Evolutionary conservation across 2,329 filamentous ascomycete species (phyloP).

Genomic region (Hypoxylon rubiginosum): DNA sequence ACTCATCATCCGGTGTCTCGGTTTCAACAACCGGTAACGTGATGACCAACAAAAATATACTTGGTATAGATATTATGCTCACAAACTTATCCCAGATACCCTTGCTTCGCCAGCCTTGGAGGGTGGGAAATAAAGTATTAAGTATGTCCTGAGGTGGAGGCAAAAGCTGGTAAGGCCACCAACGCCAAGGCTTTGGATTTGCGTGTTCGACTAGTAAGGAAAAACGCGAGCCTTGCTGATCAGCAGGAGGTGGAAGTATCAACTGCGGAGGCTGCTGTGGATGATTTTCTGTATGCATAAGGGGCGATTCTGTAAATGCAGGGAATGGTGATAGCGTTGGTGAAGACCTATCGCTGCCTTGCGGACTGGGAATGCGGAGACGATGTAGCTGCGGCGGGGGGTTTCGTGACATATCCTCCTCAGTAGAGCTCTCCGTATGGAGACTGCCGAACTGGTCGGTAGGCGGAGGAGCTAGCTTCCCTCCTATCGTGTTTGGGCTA

Average conservation of each 20-base stretch:
- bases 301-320: constrained; percentile 71
- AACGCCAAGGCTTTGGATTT: constrained; percentile 68
- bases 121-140: constrained; percentile 86
- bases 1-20: constrained; percentile 66
- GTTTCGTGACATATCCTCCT: constrained; percentile 30
- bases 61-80: constrained; percentile 86
- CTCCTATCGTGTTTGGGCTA: constrained; percentile 49
- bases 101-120: constrained; percentile 86
- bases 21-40: constrained; percentile 92
- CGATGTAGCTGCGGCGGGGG: constrained; percentile 51
- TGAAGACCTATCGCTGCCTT: constrained; percentile 61
- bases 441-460: constrained; percentile 33
- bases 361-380: constrained; percentile 64
- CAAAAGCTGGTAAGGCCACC: constrained; percentile 85
- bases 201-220: constrained; percentile 57
- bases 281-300: constrained; percentile 58
- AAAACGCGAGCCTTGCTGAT: constrained; percentile 61
- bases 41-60: constrained; percentile 88
- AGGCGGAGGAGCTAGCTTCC: constrained; percentile 52
- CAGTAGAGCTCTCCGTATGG: constrained; percentile 33
- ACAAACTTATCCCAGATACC: constrained; percentile 86
- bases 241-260: constrained; percentile 64
- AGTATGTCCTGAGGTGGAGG: constrained; percentile 79
- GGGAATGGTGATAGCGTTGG: constrained; percentile 75
- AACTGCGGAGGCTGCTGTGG: constrained; percentile 66